Evolutionary conservation across 1,139 yeast genomes (phyloP).

Genomic region (Magnusiomyces suaveolens): DNA sequence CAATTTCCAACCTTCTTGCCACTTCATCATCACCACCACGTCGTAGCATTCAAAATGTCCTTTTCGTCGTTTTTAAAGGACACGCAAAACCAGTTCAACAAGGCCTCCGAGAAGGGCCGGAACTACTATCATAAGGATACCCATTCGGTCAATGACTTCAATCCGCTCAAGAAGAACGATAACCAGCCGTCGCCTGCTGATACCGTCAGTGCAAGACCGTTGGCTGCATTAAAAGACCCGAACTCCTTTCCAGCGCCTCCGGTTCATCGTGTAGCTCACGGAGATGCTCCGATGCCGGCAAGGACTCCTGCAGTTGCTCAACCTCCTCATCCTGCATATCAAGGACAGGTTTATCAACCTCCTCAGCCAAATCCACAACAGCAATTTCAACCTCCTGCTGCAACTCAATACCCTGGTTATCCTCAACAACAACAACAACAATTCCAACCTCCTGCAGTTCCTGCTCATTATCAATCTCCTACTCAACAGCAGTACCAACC

Average conservation of each 20-base stretch:
- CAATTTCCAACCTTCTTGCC: neutral
- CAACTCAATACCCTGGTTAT: neutral
- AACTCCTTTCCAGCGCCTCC: constrained; percentile 49
- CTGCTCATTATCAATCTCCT: constrained; percentile 32
- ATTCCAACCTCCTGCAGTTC: constrained; percentile 44
- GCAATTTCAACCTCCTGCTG: neutral
- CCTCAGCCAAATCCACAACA: neutral
- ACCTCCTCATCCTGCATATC: neutral
- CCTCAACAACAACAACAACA: neutral
- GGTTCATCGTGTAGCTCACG: constrained; percentile 29
- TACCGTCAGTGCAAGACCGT: constrained; percentile 27
- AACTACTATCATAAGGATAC: neutral
- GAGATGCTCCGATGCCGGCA: constrained; percentile 31
- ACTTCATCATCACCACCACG: neutral
- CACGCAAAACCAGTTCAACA: neutral
- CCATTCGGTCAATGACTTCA: neutral
- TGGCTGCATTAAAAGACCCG: constrained; percentile 34
- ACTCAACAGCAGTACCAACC: neutral
- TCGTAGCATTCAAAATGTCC: neutral
- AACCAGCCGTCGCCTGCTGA: neutral
- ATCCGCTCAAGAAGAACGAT: neutral
- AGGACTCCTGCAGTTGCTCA: neutral
- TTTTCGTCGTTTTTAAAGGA: constrained; percentile 3
- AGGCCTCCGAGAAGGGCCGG: constrained; percentile 5
- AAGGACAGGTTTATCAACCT: neutral